Percentiles rank a stretch among this genome's conserved stretches.
phyloP scores from a whole-genome alignment of 176 grass and related monocot species.

The Secale cereale region DNA sequence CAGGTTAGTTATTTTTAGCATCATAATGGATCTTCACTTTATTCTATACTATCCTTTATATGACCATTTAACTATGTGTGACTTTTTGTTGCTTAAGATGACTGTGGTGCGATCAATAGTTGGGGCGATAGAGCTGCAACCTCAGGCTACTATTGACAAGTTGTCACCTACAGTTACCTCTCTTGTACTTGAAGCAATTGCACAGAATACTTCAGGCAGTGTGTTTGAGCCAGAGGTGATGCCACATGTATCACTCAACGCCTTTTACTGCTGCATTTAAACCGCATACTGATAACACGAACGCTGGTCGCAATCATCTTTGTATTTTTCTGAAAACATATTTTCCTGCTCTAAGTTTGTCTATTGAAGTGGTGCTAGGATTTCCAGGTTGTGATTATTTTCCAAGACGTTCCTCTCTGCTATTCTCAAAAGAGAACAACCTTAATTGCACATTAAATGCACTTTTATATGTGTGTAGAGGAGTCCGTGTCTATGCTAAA shows the following conservation, averaged over 20 bases:
- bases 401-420: neutral
- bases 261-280: slow-evolving; percentile 24
- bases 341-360: neutral
- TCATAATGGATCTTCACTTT: slow-evolving; percentile 9
- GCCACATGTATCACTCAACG: neutral
- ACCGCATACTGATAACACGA: neutral
- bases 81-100: slow-evolving; percentile 71
- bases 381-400: neutral
- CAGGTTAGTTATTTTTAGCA: slow-evolving; percentile 57
- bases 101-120: slow-evolving; percentile 78
- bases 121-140: slow-evolving; percentile 51
- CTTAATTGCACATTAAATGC: neutral
- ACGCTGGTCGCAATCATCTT: neutral
- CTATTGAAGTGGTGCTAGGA: slow-evolving; percentile 5
- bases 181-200: slow-evolving; percentile 88
- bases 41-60: slow-evolving; percentile 14
- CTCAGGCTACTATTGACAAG: slow-evolving; percentile 38
- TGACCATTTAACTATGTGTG: slow-evolving; percentile 21
- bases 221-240: slow-evolving; percentile 85
- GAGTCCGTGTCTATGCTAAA: neutral
- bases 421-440: neutral
- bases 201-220: slow-evolving; percentile 82
- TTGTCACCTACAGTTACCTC: slow-evolving; percentile 42
- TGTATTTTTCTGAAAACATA: slow-evolving; percentile 1
- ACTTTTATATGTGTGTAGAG: neutral